Conservation (phyloP, 2,329 filamentous ascomycete species). For the Byssochlamys sp. region DNA sequence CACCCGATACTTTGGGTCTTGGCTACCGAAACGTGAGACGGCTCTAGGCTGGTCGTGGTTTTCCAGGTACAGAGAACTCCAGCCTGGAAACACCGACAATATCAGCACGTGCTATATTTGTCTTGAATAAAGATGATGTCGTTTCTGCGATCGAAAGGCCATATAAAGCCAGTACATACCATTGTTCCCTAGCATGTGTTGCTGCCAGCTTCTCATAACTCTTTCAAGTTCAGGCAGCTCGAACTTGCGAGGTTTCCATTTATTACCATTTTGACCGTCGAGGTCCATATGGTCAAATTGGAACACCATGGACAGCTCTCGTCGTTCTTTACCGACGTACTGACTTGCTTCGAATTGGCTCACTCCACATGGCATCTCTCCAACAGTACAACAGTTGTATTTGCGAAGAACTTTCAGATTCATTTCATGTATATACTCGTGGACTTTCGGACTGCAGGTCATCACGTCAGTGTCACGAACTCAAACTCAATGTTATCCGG, state of each 20-base stretch:
- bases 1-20: slow-evolving; percentile 36
- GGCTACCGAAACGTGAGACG: slow-evolving; percentile 44
- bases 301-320: slow-evolving; percentile 61
- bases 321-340: slow-evolving; percentile 47
- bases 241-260: slow-evolving; percentile 14
- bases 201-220: slow-evolving; percentile 9
- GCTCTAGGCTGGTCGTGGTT: slow-evolving; percentile 55
- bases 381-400: slow-evolving; percentile 33
- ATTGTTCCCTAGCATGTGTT: slow-evolving; percentile 12
- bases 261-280: slow-evolving; percentile 12
- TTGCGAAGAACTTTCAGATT: slow-evolving; percentile 22
- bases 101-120: not conserved
- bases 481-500: not conserved
- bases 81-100: slow-evolving; percentile 27
- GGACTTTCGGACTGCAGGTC: slow-evolving; percentile 22
- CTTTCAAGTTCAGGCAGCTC: slow-evolving; percentile 8
- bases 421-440: slow-evolving; percentile 30
- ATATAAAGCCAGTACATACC: slow-evolving; percentile 1
- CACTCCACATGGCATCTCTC: slow-evolving; percentile 40
- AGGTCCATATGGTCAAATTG: slow-evolving; percentile 22
- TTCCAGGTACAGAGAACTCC: slow-evolving; percentile 54
- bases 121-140: not conserved
- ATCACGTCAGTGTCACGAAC: not conserved
- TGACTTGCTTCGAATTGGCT: slow-evolving; percentile 49
- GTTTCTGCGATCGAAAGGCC: not conserved